Conservation (phyloP, 2,329 filamentous ascomycete species). For the Triangularia verruculosa region DNA sequence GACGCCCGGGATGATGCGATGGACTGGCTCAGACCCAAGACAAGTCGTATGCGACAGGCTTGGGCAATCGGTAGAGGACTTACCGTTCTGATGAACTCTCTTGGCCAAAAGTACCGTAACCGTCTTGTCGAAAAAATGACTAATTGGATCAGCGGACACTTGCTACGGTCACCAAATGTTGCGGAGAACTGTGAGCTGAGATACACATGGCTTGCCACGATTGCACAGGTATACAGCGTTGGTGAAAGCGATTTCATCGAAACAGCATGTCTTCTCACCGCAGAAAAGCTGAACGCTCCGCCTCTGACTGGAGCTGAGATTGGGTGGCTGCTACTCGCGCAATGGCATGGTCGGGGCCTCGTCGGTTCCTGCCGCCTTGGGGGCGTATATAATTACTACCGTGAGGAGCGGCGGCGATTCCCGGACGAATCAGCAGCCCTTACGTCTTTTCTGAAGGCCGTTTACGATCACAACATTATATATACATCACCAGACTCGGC, state of each 20-base stretch:
- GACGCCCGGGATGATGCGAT: background rate
- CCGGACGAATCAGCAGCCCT: conserved; percentile 23
- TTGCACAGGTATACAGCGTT: conserved; percentile 26
- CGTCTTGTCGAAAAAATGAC: background rate
- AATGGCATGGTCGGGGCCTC: conserved; percentile 34
- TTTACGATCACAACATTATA: conserved; percentile 15
- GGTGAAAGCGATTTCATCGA: background rate
- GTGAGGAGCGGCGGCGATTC: background rate
- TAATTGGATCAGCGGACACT: background rate
- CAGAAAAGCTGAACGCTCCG: conserved; percentile 6
- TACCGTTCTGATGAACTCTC: background rate
- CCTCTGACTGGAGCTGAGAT: conserved; percentile 25
- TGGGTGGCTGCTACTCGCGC: conserved; percentile 30
- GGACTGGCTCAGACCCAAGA: background rate
- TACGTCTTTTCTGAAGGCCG: conserved; percentile 29
- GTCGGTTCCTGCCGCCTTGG: conserved; percentile 10
- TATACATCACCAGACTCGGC: background rate
- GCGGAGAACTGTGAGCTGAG: conserved; percentile 10
- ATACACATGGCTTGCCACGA: conserved; percentile 30
- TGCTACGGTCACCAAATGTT: background rate
- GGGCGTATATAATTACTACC: conserved; percentile 14
- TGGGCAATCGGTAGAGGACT: background rate
- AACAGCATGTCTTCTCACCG: background rate
- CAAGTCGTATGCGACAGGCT: background rate
- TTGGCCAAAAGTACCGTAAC: background rate